Evolutionary conservation across 345 rosid genomes (phyloP), one percentile per base, ranked within the genome.

Genomic region (Eutrema japonicum): DNA sequence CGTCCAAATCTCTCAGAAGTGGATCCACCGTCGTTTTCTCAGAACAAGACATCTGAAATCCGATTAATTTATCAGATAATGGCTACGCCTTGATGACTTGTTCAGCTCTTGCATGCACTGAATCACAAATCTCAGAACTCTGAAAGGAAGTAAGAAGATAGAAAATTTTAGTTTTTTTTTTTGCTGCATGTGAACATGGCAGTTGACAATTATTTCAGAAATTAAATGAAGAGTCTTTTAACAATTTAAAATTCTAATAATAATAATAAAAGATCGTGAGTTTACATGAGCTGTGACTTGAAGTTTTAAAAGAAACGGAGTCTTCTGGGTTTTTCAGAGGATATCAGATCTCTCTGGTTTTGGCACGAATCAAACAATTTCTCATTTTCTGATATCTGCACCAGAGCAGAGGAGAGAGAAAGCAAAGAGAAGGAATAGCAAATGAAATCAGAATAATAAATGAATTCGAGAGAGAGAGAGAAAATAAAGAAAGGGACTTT

Each of bases 1-100:
- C 99, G 66, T 91, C 78, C 59, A 95, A 88, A 83, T 88, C 97
- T 78, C 81, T 89, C 84, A 95, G 42, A 66, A 89, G 70, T 0
- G 96, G 99, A 81, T 95, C 99, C 66, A 78, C 71, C 49, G 8
- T 67, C 36, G 71, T 43, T 72, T 72, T 67, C 12, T 67, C 67
- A 2, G 72, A 40, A 64, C 57, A 59, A 13, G 90, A 81, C 86
- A 88, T 85, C 79, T 67, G 62, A 30, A 27, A 59, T 35, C n/a
- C n/a, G 16, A 11, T 35, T 43, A 36, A 12, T 47, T 12, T 49
- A 18, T 66, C 66, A 37, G 37, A 30, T 45, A 64, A 2, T 18
- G 73, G 10, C 32, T 1, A 43, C 43, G 10, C 35, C 73, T 56
- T 69, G 26, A 38, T 37, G 41, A 30, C 30, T 48, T 59, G 52